These are phyloP conservation scores for Rubus idaeus DNA, from an alignment of 306 rosid genomes.

Conservation along the genomic window DNA sequence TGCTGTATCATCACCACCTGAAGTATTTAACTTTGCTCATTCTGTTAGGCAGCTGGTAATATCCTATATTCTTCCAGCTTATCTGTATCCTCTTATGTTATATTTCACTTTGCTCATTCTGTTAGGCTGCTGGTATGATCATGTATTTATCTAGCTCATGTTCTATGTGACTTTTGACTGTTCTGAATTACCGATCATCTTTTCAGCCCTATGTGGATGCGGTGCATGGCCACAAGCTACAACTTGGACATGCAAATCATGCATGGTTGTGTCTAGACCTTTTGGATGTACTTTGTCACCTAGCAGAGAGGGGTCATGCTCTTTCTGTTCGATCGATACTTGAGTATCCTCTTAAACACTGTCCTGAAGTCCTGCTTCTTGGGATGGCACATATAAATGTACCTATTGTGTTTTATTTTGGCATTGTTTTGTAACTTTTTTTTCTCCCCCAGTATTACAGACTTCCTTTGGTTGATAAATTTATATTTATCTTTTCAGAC, in stretches of 20 bases:
- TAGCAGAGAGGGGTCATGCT: slow-evolving; percentile 97
- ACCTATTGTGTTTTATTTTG: slow-evolving; percentile 23
- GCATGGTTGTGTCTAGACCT: slow-evolving; percentile 92
- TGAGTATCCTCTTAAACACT: slow-evolving; percentile 80
- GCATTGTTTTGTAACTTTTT: neutral
- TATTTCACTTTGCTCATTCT: slow-evolving; percentile 2
- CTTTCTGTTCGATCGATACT: slow-evolving; percentile 71
- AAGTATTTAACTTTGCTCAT: slow-evolving; percentile 80
- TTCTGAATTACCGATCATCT: slow-evolving; percentile 10
- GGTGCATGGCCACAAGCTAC: slow-evolving; percentile 70
- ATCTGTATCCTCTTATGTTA: slow-evolving; percentile 2
- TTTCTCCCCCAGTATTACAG: neutral
- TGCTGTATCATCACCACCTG: slow-evolving; percentile 81
- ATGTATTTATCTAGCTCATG: no score
- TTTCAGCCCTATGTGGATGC: slow-evolving; percentile 75
- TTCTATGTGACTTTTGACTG: neutral
- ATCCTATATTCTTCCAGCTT: slow-evolving; percentile 21
- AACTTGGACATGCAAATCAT: slow-evolving; percentile 78
- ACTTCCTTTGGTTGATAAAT: slow-evolving; percentile 21
- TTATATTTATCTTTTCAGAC: slow-evolving; percentile 61
- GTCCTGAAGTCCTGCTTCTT: slow-evolving; percentile 91
- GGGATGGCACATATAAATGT: slow-evolving; percentile 85
- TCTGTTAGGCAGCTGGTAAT: slow-evolving; percentile 80
- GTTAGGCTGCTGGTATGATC: neutral
- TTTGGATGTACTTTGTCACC: slow-evolving; percentile 73